Base-by-base conservation (phyloP, 768 basidiomycete species). In the Hypholoma sublateritium region DNA sequence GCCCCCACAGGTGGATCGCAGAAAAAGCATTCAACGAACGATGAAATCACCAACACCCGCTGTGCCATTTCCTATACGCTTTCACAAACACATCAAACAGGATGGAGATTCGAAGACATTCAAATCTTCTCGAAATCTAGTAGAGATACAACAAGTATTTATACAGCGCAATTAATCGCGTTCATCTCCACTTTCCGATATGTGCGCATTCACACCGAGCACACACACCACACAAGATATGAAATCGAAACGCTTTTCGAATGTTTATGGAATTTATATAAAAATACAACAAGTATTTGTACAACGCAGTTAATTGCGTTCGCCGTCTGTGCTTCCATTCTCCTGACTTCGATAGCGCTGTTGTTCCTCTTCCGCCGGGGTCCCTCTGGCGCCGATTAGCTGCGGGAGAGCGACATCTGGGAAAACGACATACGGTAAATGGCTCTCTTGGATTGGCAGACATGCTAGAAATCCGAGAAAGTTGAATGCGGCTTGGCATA, bases 1-100 rank as follows among this genome's bases (percentile, higher is more conserved):
- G 80, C 50, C 86, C 88, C 12, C 79, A 83, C 64, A 79, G 88
- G 61, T 93, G 91, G 91, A 92, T 93, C 67, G 87, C 91, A 72
- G 91, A 93, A 71, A 88, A 73, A 56, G 65, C 72, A 44, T 80
- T 76, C 43, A 44, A 32, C 5, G 65, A 67, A 53, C 69, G 69
- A 64, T 21, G n/a, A 44, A 43, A 32, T 5, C 28, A 32, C 28
- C 28, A 5, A 32, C 28, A 32, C 28, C 28, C 28, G 9, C 28
- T 32, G 9, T 9, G 28, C 28, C 28, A 32, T 32, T 5, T 32
- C 28, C 28, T 5, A 32, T 32, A 5, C 9, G 5, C 39, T 21
- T 39, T 14, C 4, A 56, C 7, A 49, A 32, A 49, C 9, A 14
- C 34, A 28, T 28, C 35, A 37, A 25, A 19, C 21, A 14, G 13